Evolutionary conservation across 352 stramenopile genomes (phyloP).

Genomic region (Phytopythium cucurbitacearum): DNA sequence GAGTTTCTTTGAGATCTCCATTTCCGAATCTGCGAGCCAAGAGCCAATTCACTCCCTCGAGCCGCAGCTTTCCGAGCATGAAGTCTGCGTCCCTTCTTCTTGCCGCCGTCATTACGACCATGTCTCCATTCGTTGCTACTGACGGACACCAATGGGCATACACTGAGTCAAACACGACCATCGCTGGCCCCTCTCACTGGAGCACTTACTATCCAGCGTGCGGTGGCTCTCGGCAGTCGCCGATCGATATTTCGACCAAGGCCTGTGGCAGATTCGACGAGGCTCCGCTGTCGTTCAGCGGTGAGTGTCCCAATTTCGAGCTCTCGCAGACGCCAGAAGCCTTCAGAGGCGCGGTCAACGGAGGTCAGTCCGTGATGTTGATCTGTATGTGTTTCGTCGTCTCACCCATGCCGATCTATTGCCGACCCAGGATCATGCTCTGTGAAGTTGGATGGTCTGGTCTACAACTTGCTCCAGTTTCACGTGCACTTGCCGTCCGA

Average conservation of each 20-base stretch:
- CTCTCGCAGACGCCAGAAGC: slow-evolving; percentile 7
- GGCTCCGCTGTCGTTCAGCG: slow-evolving; percentile 5
- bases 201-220: slow-evolving; percentile 6
- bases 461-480: slow-evolving; percentile 27
- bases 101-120: slow-evolving; percentile 9
- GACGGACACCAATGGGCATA: slow-evolving; percentile 4
- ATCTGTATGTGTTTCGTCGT: background rate
- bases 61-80: slow-evolving; percentile 8
- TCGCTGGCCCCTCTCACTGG: slow-evolving; percentile 6
- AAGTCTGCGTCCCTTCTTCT: slow-evolving; percentile 18
- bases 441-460: background rate
- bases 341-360: slow-evolving; percentile 7
- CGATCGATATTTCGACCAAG: slow-evolving; percentile 10
- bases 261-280: slow-evolving; percentile 6
- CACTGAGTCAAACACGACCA: slow-evolving; percentile 1
- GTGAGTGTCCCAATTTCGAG: slow-evolving; percentile 6
- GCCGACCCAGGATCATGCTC: slow-evolving; percentile 2
- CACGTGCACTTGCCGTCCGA: slow-evolving; percentile 54
- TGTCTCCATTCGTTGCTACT: slow-evolving; percentile 9
- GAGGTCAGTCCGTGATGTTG: background rate
- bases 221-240: slow-evolving; percentile 9
- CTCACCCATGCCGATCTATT: background rate
- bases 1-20: no score
- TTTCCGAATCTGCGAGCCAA: no score
- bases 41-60: no score